Base-by-base conservation (phyloP, 805 yeast species). In the Ogataea saltuana region DNA sequence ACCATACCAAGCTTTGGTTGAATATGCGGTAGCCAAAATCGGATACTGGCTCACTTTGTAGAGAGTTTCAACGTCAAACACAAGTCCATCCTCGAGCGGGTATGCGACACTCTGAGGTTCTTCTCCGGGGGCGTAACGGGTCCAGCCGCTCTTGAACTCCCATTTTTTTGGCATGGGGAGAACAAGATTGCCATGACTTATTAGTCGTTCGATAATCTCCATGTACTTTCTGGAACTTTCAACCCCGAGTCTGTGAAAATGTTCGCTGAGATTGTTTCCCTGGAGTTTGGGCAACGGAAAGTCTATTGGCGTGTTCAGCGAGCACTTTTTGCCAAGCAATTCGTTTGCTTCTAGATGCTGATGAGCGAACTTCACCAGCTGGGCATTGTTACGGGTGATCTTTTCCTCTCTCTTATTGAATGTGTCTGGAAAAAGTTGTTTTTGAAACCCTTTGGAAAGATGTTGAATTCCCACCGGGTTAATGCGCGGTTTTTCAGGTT, bases 21-120 rank as follows among this genome's bases (percentile, higher is more conserved):
- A 80, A 2, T 74, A 81, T 9, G 96, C 95, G 0, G 86, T 76
- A 1, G 96, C 97, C 63, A 93, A 59, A 0, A 85, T 78, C 0
- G 98, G 83, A 58, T 80, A 90, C 3, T 74, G 76, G 0, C 93
- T 78, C 1, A 79, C 64, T 51, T 87, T 83, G 64, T 88, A 90
- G 56, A 90, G 60, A 0, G 84, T 87, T 61, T 93, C 99, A 9
- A 88, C 90, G 63, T 93, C 99, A 61, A 91, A 91, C 0, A 85
- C 89, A 10, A 93, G 57, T 2, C 77, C 79, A 31, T 80, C 73
- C 44, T 87, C 97, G 3, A 67, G 50, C 0, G 99, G 99, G 54
- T 66, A 82, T 0, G 69, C 70, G 0, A 93, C 96, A 0, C 58
- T 45, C 16, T 64, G 63, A 0, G 96, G 89, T 0, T 52, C 49